These are phyloP conservation scores for Saksenaea oblongispora DNA, from an alignment of 371 early-diverging fungal genomes.

Conservation along the genomic window DNA sequence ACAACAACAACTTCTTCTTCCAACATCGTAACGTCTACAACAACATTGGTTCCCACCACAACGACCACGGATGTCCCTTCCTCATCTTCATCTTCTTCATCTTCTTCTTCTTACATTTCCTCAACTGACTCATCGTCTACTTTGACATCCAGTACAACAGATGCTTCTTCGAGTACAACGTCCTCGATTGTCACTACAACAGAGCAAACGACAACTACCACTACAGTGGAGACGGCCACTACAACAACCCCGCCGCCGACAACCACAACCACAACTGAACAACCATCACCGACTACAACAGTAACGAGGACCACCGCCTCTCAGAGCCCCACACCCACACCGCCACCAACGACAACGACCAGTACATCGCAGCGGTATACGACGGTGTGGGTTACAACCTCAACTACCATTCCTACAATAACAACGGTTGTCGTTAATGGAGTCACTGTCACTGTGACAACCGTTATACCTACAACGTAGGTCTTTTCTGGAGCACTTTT, in stretches of 20 bases:
- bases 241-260: background rate
- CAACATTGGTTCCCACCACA: background rate
- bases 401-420: slow-evolving; percentile 6
- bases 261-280: background rate
- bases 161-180: background rate
- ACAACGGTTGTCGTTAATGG: slow-evolving; percentile 6
- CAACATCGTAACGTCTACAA: background rate
- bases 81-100: background rate
- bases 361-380: background rate
- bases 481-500: background rate
- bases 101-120: background rate
- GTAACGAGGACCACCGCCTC: background rate
- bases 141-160: slow-evolving; percentile 2
- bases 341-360: slow-evolving; percentile 1
- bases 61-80: background rate
- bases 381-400: slow-evolving; percentile 1
- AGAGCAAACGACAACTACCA: background rate
- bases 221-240: background rate
- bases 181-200: background rate
- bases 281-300: background rate
- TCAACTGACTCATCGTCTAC: background rate
- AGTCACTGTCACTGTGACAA: slow-evolving; percentile 5
- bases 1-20: background rate
- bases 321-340: background rate
- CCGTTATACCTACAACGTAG: slow-evolving; percentile 5